Conservation (phyloP, 345 rosid genomes). For the Isatis tinctoria region DNA sequence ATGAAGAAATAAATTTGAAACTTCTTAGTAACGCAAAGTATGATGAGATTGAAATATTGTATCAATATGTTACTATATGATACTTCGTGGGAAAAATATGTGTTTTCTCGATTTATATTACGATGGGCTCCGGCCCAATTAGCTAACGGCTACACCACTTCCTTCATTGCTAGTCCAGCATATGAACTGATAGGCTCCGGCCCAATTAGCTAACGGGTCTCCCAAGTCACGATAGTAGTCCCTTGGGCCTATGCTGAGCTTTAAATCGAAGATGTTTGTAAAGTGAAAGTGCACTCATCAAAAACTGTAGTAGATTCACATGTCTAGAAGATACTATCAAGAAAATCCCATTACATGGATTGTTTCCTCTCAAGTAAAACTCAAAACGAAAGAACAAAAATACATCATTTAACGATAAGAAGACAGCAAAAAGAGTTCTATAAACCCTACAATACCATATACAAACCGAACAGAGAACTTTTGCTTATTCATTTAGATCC, state of each 20-base stretch:
- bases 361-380: neutral
- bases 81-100: too few relatives aligned
- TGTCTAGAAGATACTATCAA: neutral
- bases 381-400: neutral
- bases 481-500: conserved; percentile 10
- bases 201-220: neutral
- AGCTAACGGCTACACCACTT: too few relatives aligned
- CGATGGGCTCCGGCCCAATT: too few relatives aligned
- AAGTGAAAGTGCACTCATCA: neutral
- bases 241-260: neutral
- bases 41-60: too few relatives aligned
- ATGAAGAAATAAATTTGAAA: too few relatives aligned
- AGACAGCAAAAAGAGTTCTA: conserved; percentile 15
- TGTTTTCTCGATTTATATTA: too few relatives aligned
- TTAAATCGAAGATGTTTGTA: neutral
- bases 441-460: conserved; percentile 22
- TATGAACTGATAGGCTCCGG: neutral
- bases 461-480: conserved; percentile 15
- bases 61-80: too few relatives aligned
- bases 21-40: too few relatives aligned
- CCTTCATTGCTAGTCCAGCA: neutral
- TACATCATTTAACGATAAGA: neutral
- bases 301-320: neutral
- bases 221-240: neutral
- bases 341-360: neutral